A percentile compares a stretch with the other conserved stretches of the same genome.
Conservation (phyloP, 2,329 filamentous ascomycete species). For the Colletotrichum spinosum region DNA sequence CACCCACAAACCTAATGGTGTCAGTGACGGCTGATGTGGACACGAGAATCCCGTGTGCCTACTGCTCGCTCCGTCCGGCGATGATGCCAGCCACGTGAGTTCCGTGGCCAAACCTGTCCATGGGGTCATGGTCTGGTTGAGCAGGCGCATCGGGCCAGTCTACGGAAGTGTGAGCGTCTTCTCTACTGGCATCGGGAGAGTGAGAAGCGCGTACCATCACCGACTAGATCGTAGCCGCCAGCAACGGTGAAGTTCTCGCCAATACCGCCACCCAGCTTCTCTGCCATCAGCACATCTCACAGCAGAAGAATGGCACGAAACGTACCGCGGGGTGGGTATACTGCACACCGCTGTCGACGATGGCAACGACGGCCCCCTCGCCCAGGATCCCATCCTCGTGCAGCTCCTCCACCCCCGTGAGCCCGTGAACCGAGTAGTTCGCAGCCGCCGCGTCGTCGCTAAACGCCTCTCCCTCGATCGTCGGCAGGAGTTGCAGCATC, state of each 20-base stretch:
- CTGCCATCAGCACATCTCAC: neutral
- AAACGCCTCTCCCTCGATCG: slow-evolving; percentile 18
- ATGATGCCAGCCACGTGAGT: slow-evolving; percentile 48
- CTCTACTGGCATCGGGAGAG: too few relatives aligned
- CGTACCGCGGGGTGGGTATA: slow-evolving; percentile 53
- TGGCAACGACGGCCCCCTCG: slow-evolving; percentile 51
- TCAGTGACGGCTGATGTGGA: neutral
- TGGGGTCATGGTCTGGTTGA: slow-evolving; percentile 18
- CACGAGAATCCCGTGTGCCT: neutral
- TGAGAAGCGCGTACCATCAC: slow-evolving; percentile 16
- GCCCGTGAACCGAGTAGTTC: slow-evolving; percentile 47
- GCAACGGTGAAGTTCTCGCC: slow-evolving; percentile 9
- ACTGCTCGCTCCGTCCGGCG: slow-evolving; percentile 41
- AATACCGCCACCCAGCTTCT: slow-evolving; percentile 20
- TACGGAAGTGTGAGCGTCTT: neutral
- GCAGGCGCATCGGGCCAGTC: slow-evolving; percentile 18
- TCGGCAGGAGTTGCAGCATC: slow-evolving; percentile 19
- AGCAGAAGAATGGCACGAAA: neutral
- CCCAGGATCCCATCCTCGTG: slow-evolving; percentile 51
- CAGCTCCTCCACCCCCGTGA: slow-evolving; percentile 53
- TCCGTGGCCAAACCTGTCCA: slow-evolving; percentile 16
- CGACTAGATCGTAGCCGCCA: slow-evolving; percentile 26
- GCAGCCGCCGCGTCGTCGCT: slow-evolving; percentile 29
- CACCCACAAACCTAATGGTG: slow-evolving; percentile 37
- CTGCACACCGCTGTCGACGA: slow-evolving; percentile 55